Evolutionary conservation across 2,329 filamentous ascomycete genomes (phyloP).

Genomic region (Paraphaeosphaeria sporulosa): DNA sequence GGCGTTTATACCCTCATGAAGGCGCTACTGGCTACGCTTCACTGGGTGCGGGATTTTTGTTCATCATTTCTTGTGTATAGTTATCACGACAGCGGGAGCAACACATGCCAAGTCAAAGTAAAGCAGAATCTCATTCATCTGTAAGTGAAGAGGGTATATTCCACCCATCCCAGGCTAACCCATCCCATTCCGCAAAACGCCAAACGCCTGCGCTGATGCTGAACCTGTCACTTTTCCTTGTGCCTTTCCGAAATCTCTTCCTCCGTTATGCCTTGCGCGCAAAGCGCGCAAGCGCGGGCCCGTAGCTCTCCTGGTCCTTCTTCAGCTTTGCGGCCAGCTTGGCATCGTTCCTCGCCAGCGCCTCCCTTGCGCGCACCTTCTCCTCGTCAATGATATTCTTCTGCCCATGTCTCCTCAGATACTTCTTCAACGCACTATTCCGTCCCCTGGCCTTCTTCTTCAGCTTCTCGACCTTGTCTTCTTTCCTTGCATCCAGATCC

Average conservation of each 20-base stretch:
- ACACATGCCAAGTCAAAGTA: neutral
- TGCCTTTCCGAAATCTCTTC: too few relatives aligned
- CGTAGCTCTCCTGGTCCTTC: conserved; percentile 70
- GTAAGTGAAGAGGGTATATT: conserved; percentile 6
- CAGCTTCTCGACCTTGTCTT: conserved; percentile 65
- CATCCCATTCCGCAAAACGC: neutral
- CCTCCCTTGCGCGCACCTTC: conserved; percentile 82
- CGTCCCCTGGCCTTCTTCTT: conserved; percentile 85
- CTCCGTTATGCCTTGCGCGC: conserved; percentile 65
- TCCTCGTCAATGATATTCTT: conserved; percentile 98
- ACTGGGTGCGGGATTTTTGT: neutral
- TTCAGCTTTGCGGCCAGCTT: conserved; percentile 65
- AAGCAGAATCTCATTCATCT: neutral
- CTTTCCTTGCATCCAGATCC: conserved; percentile 76
- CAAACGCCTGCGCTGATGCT: conserved; percentile 11
- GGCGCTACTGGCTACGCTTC: neutral
- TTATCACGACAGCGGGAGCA: neutral
- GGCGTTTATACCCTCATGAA: conserved; percentile 13
- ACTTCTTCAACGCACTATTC: conserved; percentile 87
- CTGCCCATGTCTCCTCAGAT: conserved; percentile 87
- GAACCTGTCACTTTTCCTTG: neutral
- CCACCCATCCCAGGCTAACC: neutral
- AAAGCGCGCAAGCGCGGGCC: conserved; percentile 87
- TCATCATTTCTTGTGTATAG: neutral
- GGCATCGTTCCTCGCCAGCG: conserved; percentile 74